Percentiles rank a stretch among this genome's conserved stretches.
phyloP scores from a whole-genome alignment of 164 flowering plant species.

The Chloranthus sessilifolius region DNA sequence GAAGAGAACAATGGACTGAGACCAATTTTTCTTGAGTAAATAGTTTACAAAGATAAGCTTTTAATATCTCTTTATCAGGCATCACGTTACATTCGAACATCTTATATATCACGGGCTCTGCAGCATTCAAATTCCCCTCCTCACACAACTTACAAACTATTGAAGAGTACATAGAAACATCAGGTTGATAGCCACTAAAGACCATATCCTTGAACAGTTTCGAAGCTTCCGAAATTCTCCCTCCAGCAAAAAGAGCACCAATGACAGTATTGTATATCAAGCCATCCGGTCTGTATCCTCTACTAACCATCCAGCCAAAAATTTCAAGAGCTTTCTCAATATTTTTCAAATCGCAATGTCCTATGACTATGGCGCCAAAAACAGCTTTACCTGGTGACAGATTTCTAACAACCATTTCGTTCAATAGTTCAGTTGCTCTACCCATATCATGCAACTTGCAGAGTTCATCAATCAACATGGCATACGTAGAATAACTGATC shows the following conservation, averaged over 20 bases:
- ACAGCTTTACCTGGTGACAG: conserved; percentile 5
- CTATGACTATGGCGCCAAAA: conserved; percentile 3
- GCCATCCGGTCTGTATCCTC: no score
- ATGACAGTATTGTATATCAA: no score
- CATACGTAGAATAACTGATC: neutral
- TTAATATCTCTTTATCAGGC: conserved; percentile 2
- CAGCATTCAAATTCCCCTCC: conserved; percentile 7
- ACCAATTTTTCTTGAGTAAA: conserved; percentile 5
- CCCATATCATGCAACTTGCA: neutral
- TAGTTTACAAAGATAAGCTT: conserved; percentile 1
- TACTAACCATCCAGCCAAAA: conserved; percentile 6
- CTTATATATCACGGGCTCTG: neutral
- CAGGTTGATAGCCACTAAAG: neutral
- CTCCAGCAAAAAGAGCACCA: no score
- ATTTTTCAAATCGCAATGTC: conserved; percentile 6
- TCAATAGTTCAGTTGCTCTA: conserved; percentile 1
- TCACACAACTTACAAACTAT: conserved; percentile 1
- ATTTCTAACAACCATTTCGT: conserved; percentile 1
- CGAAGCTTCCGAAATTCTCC: conserved; percentile 1
- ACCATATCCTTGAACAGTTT: conserved; percentile 2
- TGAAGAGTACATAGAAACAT: conserved; percentile 8
- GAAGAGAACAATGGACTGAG: neutral
- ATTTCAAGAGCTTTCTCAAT: conserved; percentile 2
- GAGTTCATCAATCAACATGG: conserved; percentile 4
- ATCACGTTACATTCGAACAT: conserved; percentile 5